Evolutionary conservation across 768 basidiomycete genomes (phyloP), one percentile per base, ranked within the genome.

Genomic region (Agaricus blazei): DNA sequence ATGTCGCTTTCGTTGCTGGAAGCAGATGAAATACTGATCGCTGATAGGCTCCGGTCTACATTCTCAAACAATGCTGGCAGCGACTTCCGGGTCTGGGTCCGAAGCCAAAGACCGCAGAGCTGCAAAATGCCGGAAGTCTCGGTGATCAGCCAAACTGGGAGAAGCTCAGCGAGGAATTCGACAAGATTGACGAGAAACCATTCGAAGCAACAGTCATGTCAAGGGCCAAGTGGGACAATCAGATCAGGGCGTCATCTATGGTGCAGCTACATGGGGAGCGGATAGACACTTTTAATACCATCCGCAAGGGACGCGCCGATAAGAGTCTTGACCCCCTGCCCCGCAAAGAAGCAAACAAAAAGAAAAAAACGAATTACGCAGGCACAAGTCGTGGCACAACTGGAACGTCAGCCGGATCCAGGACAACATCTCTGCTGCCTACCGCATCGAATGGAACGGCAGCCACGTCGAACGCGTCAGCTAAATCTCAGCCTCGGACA

Each of bases 51-150:
- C 23, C 38, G 37, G 26, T 50, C 24, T 50, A 38, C 24, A 34
- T 50, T 14, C 9, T 50, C 36, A 50, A 50, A 23, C 49, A 50
- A 5, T 38, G n/a, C 9, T 50, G 49, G 49, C 49, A 50, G 49
- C n/a, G 49, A 23, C 36, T 37, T 14, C 49, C 49, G 9, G 31
- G 49, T 4, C n/a, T 38, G 14, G 49, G 9, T 12, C 9, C 19
- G 3, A 24, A 45, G 1, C 34, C 34, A 34, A 34, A 34, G 5
- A 6, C 34, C 3, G 7, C 14, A 45, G 2, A 12, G 7, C 26
- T 28, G 44, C n/a, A 28, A 24, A 24, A 49, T 15, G 6, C n/a
- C 4, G 34, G 29, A 37, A 9, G 5, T 6, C n/a, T 15, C n/a
- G 8, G 19, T 14, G 34, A 34, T 4, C 27, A 31, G 5, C 4